These are phyloP conservation scores for Spinacia oleracea DNA, from an alignment of 179 eudicot genomes.

Conservation along the genomic window DNA sequence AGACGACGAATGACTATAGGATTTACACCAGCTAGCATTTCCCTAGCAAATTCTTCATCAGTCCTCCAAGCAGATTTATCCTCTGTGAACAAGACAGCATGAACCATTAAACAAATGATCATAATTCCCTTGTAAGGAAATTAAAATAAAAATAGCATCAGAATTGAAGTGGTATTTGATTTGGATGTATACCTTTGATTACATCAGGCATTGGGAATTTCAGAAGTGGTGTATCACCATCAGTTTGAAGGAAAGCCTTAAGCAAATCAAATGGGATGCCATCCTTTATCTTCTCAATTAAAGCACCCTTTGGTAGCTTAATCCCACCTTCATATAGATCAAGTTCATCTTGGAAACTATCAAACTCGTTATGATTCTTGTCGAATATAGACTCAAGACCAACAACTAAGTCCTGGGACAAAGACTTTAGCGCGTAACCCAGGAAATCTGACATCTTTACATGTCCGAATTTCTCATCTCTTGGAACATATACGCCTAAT, in stretches of 20 bases:
- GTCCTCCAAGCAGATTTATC: constrained; percentile 82
- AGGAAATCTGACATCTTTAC: constrained; percentile 70
- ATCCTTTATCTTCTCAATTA: constrained; percentile 41
- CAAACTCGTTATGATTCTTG: constrained; percentile 66
- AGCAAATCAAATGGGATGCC: constrained; percentile 56
- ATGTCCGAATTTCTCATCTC: constrained; percentile 71
- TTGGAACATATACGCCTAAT: constrained; percentile 70
- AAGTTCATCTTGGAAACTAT: constrained; percentile 61
- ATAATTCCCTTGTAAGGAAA: too few species aligned
- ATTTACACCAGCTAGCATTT: constrained; percentile 77
- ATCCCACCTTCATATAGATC: constrained; percentile 59
- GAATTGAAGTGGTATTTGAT: neutral
- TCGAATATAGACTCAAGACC: constrained; percentile 51
- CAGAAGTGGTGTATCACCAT: constrained; percentile 52
- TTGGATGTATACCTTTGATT: constrained; percentile 54
- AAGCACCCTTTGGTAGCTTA: constrained; percentile 34
- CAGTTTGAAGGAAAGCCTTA: constrained; percentile 49
- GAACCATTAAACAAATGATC: neutral
- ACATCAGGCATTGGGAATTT: constrained; percentile 70
- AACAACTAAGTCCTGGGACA: constrained; percentile 52
- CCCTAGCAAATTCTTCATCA: constrained; percentile 91
- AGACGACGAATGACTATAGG: constrained; percentile 63
- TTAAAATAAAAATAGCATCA: neutral
- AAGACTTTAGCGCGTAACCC: constrained; percentile 56
- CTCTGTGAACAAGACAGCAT: constrained; percentile 36